Conservation (phyloP, 495 filamentous ascomycete genomes). For the Hypoxylon cercidicola region DNA sequence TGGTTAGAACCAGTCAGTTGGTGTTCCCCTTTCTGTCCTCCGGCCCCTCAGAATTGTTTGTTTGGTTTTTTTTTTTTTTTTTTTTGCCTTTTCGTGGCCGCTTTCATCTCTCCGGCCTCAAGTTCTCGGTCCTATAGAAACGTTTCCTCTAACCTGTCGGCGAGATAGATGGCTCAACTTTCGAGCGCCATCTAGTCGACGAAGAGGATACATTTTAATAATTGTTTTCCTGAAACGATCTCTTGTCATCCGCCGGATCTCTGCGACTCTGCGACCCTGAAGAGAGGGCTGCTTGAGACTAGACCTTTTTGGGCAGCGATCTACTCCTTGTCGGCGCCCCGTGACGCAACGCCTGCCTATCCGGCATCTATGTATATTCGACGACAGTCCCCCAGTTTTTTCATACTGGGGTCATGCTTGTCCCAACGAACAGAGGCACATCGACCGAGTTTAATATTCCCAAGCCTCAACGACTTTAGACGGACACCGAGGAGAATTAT, state of each 20-base stretch:
- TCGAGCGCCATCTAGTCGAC: slow-evolving; percentile 12
- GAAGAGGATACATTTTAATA: slow-evolving; percentile 27
- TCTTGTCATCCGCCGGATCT: slow-evolving; percentile 36
- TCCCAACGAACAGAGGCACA: slow-evolving; percentile 14
- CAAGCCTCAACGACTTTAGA: slow-evolving; percentile 6
- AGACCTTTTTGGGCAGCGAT: slow-evolving; percentile 30
- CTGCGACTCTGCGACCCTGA: slow-evolving; percentile 39
- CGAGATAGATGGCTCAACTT: slow-evolving; percentile 5
- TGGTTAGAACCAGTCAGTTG: slow-evolving; percentile 15
- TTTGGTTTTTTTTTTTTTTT: no score
- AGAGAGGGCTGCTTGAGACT: slow-evolving; percentile 27
- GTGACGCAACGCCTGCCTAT: slow-evolving; percentile 42
- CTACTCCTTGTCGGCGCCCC: slow-evolving; percentile 26
- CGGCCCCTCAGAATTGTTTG: background rate
- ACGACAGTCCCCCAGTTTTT: slow-evolving; percentile 22
- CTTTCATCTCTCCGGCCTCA: background rate
- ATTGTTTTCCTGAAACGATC: slow-evolving; percentile 28
- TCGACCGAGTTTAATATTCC: slow-evolving; percentile 17
- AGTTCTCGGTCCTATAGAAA: background rate
- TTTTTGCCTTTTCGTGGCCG: background rate
- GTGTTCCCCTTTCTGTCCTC: background rate
- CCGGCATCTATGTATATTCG: slow-evolving; percentile 34
- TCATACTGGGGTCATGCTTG: slow-evolving; percentile 19
- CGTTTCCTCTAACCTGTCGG: slow-evolving; percentile 6
- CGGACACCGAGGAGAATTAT: slow-evolving; percentile 19